phyloP scores from a whole-genome alignment of 768 basidiomycete species.

The Mycena galopus region DNA sequence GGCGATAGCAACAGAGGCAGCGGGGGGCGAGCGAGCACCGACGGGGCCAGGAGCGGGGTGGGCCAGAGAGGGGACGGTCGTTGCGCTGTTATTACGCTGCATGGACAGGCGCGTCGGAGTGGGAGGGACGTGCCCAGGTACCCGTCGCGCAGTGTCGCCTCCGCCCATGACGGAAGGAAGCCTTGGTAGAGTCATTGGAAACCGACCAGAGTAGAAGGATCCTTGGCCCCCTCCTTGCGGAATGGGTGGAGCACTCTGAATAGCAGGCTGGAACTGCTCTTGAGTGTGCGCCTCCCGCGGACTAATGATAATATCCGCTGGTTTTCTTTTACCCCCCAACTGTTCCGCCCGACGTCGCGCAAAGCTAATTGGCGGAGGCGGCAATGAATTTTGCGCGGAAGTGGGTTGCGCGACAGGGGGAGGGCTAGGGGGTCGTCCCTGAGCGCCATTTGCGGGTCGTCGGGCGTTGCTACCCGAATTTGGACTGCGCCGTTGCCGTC shows the following conservation, averaged over 20 bases:
- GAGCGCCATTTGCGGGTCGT: slow-evolving; percentile 41
- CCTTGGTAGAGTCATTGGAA: slow-evolving; percentile 76
- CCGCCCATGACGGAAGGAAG: slow-evolving; percentile 64
- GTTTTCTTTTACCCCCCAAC: slow-evolving; percentile 77
- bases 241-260: slow-evolving; percentile 84
- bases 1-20: slow-evolving; percentile 77
- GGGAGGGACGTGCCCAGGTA: slow-evolving; percentile 76
- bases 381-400: slow-evolving; percentile 58
- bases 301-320: slow-evolving; percentile 84
- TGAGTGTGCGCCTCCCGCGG: slow-evolving; percentile 68
- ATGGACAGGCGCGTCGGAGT: slow-evolving; percentile 76
- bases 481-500: slow-evolving; percentile 53
- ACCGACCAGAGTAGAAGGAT: slow-evolving; percentile 57
- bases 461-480: slow-evolving; percentile 45
- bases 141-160: slow-evolving; percentile 60
- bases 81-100: slow-evolving; percentile 47
- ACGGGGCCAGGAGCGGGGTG: slow-evolving; percentile 33
- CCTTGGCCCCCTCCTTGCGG: slow-evolving; percentile 61
- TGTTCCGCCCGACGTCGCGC: slow-evolving; percentile 79
- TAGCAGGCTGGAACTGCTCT: slow-evolving; percentile 72
- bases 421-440: slow-evolving; percentile 40
- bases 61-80: slow-evolving; percentile 21
- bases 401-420: slow-evolving; percentile 42
- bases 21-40: slow-evolving; percentile 62
- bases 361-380: slow-evolving; percentile 83